These are phyloP conservation scores for Fusarium domesticum DNA, from an alignment of 2,329 filamentous ascomycete species.

Conservation along the genomic window DNA sequence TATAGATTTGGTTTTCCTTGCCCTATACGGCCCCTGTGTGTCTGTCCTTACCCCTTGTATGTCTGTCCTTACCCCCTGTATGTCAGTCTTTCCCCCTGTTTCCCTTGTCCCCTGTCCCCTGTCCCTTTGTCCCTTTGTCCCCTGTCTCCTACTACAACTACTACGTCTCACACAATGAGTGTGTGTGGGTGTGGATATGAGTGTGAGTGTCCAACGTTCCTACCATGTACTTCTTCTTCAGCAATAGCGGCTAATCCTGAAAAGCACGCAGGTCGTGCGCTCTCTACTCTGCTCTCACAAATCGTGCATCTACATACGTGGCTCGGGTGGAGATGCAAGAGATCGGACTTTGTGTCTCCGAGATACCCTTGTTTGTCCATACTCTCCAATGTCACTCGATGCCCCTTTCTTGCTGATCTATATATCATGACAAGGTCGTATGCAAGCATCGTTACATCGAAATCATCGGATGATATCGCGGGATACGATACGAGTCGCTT, in stretches of 20 bases:
- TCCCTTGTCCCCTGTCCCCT: not conserved
- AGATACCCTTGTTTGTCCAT: not conserved
- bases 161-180: not conserved
- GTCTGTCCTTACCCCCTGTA: not conserved
- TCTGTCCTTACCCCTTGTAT: not conserved
- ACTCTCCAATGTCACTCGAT: not conserved
- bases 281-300: not conserved
- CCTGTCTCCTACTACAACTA: not conserved
- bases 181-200: not conserved
- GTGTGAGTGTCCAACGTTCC: not conserved
- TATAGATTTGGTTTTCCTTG: not conserved
- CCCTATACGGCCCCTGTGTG: not conserved
- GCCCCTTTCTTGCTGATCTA: not conserved
- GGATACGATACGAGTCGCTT: not conserved
- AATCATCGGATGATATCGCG: not conserved
- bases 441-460: too few species aligned
- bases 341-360: not conserved
- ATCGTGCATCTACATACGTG: not conserved
- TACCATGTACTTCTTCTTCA: too few species aligned
- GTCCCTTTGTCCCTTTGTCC: not conserved
- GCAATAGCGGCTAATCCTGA: too few species aligned
- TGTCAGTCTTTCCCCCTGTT: not conserved
- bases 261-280: not conserved
- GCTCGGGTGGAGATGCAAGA: not conserved
- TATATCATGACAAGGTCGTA: too few species aligned